phyloP scores from a whole-genome alignment of 331 rosid genomes.

The Malus hybrid region DNA sequence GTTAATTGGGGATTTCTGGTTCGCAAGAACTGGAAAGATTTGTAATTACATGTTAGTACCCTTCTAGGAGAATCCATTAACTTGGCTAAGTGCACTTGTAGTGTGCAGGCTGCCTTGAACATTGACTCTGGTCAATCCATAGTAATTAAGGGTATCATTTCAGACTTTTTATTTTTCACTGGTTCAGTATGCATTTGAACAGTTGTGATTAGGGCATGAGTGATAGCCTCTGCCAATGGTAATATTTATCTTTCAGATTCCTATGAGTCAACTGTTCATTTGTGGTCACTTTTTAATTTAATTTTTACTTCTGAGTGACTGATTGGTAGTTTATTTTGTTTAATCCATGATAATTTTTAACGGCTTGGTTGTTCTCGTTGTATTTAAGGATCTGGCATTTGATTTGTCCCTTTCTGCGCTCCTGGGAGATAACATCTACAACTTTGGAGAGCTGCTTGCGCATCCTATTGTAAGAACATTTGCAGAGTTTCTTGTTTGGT shows the following conservation, averaged over 20 bases:
- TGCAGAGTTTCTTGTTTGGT: not conserved
- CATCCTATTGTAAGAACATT: slow-evolving; percentile 85
- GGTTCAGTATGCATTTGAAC: not conserved
- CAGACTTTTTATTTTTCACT: not conserved
- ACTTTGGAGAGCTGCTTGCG: slow-evolving; percentile 95
- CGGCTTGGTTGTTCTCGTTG: not conserved
- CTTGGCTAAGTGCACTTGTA: not conserved
- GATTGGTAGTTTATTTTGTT: not conserved
- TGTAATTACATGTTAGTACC: not conserved
- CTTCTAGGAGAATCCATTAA: not conserved
- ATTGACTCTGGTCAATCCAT: not conserved
- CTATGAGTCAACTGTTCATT: not conserved
- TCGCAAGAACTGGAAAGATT: not conserved
- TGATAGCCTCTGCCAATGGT: not conserved
- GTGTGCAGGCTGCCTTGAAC: not conserved
- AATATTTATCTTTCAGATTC: not conserved
- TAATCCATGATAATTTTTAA: slow-evolving; percentile 1
- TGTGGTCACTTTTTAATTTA: not conserved
- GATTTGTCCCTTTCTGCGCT: slow-evolving; percentile 97
- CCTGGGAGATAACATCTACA: slow-evolving; percentile 95
- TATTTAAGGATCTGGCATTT: slow-evolving; percentile 86
- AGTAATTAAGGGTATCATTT: not conserved
- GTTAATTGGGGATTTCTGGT: not conserved
- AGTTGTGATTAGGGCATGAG: not conserved
- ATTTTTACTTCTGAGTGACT: not conserved